Evolutionary conservation across 73 alveolate species (phyloP), one percentile per base, ranked within the genome.

Genomic region (Paramecium tetraurelia): DNA sequence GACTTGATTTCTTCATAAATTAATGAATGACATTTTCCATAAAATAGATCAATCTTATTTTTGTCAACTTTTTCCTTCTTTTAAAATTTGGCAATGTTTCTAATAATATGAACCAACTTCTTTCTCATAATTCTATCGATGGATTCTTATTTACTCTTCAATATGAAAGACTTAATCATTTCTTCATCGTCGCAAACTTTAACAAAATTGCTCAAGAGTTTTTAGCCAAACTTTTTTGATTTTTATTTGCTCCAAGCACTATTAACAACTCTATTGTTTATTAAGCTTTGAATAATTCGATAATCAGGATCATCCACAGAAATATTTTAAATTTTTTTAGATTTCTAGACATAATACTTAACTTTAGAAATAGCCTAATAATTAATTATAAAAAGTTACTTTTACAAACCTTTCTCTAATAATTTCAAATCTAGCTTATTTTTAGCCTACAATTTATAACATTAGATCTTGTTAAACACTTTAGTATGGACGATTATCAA

Each of bases 391-490:
- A 14, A 12, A 4, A 31, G 3, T 68, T 33, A 20, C 22, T 31
- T 31, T 75, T 2, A 31, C 40, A 40, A 75, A 75, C 40, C 40
- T 35, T 36, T 75, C 57, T 75, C 87, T 75, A 75, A 40, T 38
- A 75, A 35, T 75, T 40, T 33, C 11, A 40, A 18, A 33, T 36
- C 87, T 75, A 14, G 57, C 87, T 75, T 75, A 33, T 36, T 44
- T 75, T 44, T 75, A 75, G 7, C 87, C 87, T 4, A 75, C 59
- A 31, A 75, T 22, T 5, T 14, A 36, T 75, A 75, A 36, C 48
- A 75, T 31, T 36, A 75, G 21, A 35, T 75, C 87, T 75, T 75
- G 5, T 75, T 75, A 75, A 36, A 75, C 59, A 75, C 87, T 75
- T 7, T 8, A 8, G n/a, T 75, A 75, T 1, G 22, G 16, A 33